A percentile compares a stretch with the other conserved stretches of the same genome.
These are phyloP conservation scores for Xylariaceae sp. DNA, from an alignment of 2,329 filamentous ascomycete genomes.

Conservation along the genomic window DNA sequence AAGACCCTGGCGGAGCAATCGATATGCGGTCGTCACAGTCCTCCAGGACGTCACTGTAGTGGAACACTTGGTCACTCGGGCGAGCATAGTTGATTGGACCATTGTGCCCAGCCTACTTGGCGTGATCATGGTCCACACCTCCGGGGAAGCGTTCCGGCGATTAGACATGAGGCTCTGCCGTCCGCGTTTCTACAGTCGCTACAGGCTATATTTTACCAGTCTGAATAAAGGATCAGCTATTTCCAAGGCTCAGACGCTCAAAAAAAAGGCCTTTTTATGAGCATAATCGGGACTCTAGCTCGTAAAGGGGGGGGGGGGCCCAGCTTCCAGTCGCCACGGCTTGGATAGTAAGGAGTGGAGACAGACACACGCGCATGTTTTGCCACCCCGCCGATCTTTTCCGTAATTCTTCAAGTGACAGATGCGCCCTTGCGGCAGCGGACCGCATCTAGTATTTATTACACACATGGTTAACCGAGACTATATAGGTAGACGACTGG, in stretches of 20 bases:
- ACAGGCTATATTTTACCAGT: too few species aligned
- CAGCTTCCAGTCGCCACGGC: not conserved
- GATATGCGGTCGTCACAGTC: too few species aligned
- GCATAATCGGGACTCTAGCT: not conserved
- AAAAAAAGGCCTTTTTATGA: not conserved
- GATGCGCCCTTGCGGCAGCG: too few species aligned
- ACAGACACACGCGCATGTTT: not conserved
- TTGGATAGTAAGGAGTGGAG: not conserved
- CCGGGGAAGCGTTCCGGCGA: slow-evolving; percentile 15
- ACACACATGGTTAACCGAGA: too few species aligned
- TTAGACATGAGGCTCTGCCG: slow-evolving; percentile 15
- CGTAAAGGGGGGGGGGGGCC: too few species aligned
- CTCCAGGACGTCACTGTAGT: too few species aligned
- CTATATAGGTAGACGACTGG: too few species aligned
- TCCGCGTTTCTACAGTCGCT: not conserved
- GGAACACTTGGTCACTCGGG: not conserved
- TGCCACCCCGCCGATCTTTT: not conserved
- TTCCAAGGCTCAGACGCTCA: not conserved
- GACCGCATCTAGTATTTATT: too few species aligned
- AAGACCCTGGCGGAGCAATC: too few species aligned
- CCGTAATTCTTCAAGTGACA: too few species aligned
- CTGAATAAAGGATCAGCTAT: not conserved
- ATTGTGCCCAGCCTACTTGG: not conserved
- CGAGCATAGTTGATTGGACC: not conserved
- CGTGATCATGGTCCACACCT: slow-evolving; percentile 8